phyloP scores from a whole-genome alignment of 2,329 filamentous ascomycete genomes.

The Alternaria triticina region DNA sequence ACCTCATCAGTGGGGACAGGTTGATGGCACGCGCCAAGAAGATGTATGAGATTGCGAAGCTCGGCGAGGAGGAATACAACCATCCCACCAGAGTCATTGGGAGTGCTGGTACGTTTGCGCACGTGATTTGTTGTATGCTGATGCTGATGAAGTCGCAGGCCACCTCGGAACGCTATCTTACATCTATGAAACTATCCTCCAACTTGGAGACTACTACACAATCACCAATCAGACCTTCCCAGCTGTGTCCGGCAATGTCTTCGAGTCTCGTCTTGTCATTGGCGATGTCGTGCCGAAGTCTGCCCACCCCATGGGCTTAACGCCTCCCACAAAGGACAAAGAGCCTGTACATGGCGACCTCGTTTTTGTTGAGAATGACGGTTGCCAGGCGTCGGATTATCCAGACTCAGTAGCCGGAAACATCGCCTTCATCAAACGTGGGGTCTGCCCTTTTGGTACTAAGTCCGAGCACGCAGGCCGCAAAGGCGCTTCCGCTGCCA shows the following conservation, averaged over 20 bases:
- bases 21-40: constrained; percentile 43
- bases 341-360: constrained; percentile 46
- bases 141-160: constrained; percentile 27
- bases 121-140: constrained; percentile 15
- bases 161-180: constrained; percentile 46
- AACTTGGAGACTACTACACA: constrained; percentile 50
- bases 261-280: constrained; percentile 46
- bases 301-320: constrained; percentile 44
- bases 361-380: constrained; percentile 43
- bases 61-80: constrained; percentile 51
- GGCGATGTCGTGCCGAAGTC: constrained; percentile 43
- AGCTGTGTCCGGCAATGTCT: constrained; percentile 44
- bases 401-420: constrained; percentile 65
- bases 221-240: constrained; percentile 48
- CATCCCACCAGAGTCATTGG: constrained; percentile 51
- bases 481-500: constrained; percentile 73
- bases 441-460: constrained; percentile 72
- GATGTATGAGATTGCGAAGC: constrained; percentile 51
- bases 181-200: constrained; percentile 48
- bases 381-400: constrained; percentile 61
- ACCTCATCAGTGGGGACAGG: constrained; percentile 43
- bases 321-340: constrained; percentile 46
- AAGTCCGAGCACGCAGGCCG: constrained; percentile 74
- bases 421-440: constrained; percentile 75
- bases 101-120: constrained; percentile 37